Conservation (phyloP, 2,329 filamentous ascomycete genomes). For the Byssothecium circinans region DNA sequence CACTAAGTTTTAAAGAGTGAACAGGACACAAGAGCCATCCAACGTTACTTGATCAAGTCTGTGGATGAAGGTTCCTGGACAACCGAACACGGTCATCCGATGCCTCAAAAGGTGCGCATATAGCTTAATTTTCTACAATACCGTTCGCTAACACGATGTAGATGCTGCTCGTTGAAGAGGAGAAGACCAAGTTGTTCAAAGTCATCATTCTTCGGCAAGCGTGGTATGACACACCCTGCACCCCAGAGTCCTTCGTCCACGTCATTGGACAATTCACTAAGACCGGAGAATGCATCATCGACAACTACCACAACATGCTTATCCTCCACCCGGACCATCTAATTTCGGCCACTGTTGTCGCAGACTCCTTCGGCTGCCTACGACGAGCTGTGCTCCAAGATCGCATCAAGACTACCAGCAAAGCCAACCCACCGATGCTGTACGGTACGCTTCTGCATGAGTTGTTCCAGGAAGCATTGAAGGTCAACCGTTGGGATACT, state of each 20-base stretch:
- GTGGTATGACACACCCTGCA: slow-evolving; percentile 81
- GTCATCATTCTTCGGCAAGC: slow-evolving; percentile 78
- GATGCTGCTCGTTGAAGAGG: slow-evolving; percentile 80
- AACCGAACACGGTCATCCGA: slow-evolving; percentile 61
- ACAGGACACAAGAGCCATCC: slow-evolving; percentile 72
- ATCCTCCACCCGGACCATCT: slow-evolving; percentile 95
- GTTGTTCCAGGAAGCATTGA: slow-evolving; percentile 87
- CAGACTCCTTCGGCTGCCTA: slow-evolving; percentile 92
- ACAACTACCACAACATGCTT: slow-evolving; percentile 80
- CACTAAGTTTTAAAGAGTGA: slow-evolving; percentile 70
- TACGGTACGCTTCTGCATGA: slow-evolving; percentile 95
- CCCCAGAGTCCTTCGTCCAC: slow-evolving; percentile 76
- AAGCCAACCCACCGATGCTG: slow-evolving; percentile 76
- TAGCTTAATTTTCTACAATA: not conserved
- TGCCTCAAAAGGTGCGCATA: slow-evolving; percentile 68
- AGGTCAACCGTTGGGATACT: slow-evolving; percentile 78
- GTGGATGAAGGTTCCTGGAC: slow-evolving; percentile 70
- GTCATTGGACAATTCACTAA: slow-evolving; percentile 76
- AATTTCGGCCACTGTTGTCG: slow-evolving; percentile 90
- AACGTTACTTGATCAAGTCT: slow-evolving; percentile 81
- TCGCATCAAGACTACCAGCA: slow-evolving; percentile 86
- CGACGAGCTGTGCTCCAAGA: slow-evolving; percentile 92
- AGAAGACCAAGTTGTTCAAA: slow-evolving; percentile 66
- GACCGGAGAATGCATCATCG: slow-evolving; percentile 74
- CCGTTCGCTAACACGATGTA: slow-evolving; percentile 45